Base-by-base conservation (phyloP, 2,329 filamentous ascomycete genomes). In the Exophiala bonariae region DNA sequence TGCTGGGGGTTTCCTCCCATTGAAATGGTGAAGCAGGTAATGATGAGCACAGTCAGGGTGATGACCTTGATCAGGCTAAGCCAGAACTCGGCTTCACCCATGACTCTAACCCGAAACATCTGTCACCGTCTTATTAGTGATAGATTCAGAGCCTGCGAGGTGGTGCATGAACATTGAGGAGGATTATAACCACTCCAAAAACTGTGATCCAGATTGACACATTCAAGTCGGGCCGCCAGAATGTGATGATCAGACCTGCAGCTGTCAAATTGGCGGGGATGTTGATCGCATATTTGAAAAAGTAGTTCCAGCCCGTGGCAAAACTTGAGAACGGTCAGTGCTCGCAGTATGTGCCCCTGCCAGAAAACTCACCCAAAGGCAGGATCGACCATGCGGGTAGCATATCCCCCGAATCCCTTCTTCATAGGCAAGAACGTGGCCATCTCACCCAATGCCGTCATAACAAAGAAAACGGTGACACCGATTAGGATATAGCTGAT, bases 11-110 rank as follows among this genome's bases (percentile, higher is more conserved):
- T 86, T 38, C 89, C 91, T 31, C 89, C 90, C 58, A 85, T 9
- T 17, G 16, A 9, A 18, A 50, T 33, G 31, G 35, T 22, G 16
- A 50, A 20, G 16, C 18, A 85, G 68, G 93, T 89, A 59, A 95
- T 78, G 47, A 95, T 82, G 51, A 95, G 84, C 5, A 89, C 91
- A 2, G 96, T 80, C 38, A 96, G n/a, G n/a, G 35, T 38, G 14
- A 38, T 20, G 18, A 68, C 53, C 42, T 68, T 68, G 60, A 63
- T 65, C 4, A 54, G 56, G 1, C 63, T 58, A 17, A 70, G 49
- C 65, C 67, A 69, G 43, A 70, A 71, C 54, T 80, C 76, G 42
- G 75, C 70, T 51, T 79, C 77, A 13, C 76, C 76, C 52, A 76
- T 79, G 17, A 74, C 65, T 22, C 23, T 13, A 14, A 42, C 39